Evolutionary conservation across 208 protist species (phyloP).

Genomic region (Wallacemonas collosoma): DNA sequence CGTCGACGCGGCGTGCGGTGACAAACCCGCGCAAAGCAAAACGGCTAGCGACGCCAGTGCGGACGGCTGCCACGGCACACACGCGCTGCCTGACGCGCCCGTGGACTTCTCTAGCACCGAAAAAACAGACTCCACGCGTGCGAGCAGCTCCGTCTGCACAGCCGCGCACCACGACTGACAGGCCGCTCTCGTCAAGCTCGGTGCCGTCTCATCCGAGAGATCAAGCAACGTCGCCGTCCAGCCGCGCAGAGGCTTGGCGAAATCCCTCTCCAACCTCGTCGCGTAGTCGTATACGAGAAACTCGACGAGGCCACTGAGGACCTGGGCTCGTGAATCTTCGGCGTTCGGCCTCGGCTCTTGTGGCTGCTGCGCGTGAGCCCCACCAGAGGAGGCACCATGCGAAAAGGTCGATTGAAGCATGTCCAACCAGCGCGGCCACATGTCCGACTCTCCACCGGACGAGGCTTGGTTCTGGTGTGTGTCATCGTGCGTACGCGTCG

Average conservation of each 20-base stretch:
- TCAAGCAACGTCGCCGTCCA: background rate
- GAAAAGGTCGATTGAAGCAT: background rate
- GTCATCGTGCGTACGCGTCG: too few species aligned
- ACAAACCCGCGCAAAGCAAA: background rate
- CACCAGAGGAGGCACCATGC: too few species aligned
- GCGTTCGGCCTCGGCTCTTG: too few species aligned
- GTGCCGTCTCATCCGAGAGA: background rate
- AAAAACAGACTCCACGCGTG: background rate
- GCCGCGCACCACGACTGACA: background rate
- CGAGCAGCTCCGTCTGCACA: background rate
- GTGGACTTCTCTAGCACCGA: background rate
- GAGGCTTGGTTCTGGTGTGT: too few species aligned
- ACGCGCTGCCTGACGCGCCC: background rate
- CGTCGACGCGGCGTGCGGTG: background rate
- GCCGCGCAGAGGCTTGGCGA: background rate
- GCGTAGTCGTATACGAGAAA: conserved; percentile 13
- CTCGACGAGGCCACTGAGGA: conserved; percentile 14
- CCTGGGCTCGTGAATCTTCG: background rate
- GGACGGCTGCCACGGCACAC: conserved; percentile 12
- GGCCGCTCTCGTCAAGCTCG: too few species aligned
- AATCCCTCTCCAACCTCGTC: background rate
- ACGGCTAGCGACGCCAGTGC: conserved; percentile 2
- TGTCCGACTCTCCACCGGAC: too few species aligned
- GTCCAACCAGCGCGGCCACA: background rate
- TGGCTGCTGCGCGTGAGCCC: too few species aligned